These are phyloP conservation scores for Punica granatum DNA, from an alignment of 345 rosid genomes.

Conservation along the genomic window DNA sequence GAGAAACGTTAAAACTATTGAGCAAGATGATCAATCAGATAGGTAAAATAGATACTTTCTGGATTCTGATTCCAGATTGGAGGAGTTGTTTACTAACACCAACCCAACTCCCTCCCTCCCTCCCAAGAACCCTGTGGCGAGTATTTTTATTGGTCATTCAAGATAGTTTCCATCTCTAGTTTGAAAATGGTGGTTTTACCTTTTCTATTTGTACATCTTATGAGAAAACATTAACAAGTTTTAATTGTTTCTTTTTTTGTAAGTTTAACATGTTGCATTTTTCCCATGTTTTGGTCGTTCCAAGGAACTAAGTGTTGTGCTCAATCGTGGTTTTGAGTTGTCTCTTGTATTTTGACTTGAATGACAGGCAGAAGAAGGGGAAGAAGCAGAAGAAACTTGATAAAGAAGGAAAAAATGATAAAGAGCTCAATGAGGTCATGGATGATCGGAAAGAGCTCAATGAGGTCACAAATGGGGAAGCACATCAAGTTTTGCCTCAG, in stretches of 20 bases:
- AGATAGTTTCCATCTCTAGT: neutral
- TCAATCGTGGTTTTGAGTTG: neutral
- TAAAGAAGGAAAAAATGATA: conserved; percentile 20
- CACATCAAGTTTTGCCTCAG: conserved; percentile 22
- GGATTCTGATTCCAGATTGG: neutral
- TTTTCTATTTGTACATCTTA: neutral
- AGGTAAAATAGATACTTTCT: conserved; percentile 31
- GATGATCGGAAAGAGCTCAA: conserved; percentile 22
- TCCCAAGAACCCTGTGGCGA: too few relatives aligned
- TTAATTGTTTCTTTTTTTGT: too few relatives aligned
- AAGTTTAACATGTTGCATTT: too few relatives aligned
- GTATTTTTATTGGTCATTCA: neutral
- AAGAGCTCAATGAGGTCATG: conserved; percentile 11
- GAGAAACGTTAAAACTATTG: conserved; percentile 52
- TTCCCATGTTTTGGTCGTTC: too few relatives aligned
- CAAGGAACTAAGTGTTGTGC: neutral
- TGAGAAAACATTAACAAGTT: neutral
- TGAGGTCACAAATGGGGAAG: conserved; percentile 24
- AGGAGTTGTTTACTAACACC: too few relatives aligned
- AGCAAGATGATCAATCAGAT: conserved; percentile 44
- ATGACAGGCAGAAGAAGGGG: conserved; percentile 52
- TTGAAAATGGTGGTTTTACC: neutral
- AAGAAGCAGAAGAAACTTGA: conserved; percentile 43
- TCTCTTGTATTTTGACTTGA: neutral
- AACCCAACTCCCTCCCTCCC: too few relatives aligned